Base-by-base conservation (phyloP, 75 land plant genomes). In the Picea glauca region DNA sequence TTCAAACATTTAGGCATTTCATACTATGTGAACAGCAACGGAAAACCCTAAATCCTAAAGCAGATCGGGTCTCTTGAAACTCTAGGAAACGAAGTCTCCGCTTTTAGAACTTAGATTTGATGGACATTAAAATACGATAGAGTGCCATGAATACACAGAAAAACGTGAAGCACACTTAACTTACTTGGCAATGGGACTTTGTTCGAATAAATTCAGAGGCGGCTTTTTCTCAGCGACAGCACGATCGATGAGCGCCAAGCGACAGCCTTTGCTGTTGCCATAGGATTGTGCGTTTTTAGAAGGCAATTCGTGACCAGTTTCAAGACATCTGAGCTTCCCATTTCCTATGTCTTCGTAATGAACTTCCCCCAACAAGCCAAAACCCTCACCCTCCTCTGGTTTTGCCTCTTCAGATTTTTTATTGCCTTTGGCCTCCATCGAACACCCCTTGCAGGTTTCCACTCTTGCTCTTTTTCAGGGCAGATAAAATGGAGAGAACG, bases 241-340 rank as follows among this genome's bases (percentile, higher is more conserved):
- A 75, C 38, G 76, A 40, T 95, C 90, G 70, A 95, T 88, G 23
- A 95, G 88, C 17, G 87, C 96, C 21, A 83, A 6, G 1, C 96
- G 90, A 62, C 96, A 95, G 15, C 85, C 85, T 78, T 90, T 95
- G 82, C 78, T 82, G 46, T 43, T 58, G 5, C 77, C 64, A 61
- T 95, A 95, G 3, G 87, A 66, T 0, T 83, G 90, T 68, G 58
- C 81, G 17, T 86, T 89, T 5, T 76, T 67, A 11, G 62, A 80
- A 2, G 79, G 87, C 89, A 90, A 35, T 83, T 95, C 98, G 83
- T 95, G 96, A 57, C 98, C 98, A 2, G 96, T 95, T 81, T 95
- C 92, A 17, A 84, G 77, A 79, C 98, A 95, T 65, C 81, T 82
- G 43, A 93, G 82, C 33, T 92, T 78, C 0, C 93, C 93, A 38